These are phyloP conservation scores for Zelopaecilomyces penicillatus DNA, from an alignment of 2,329 filamentous ascomycete genomes.

Conservation along the genomic window DNA sequence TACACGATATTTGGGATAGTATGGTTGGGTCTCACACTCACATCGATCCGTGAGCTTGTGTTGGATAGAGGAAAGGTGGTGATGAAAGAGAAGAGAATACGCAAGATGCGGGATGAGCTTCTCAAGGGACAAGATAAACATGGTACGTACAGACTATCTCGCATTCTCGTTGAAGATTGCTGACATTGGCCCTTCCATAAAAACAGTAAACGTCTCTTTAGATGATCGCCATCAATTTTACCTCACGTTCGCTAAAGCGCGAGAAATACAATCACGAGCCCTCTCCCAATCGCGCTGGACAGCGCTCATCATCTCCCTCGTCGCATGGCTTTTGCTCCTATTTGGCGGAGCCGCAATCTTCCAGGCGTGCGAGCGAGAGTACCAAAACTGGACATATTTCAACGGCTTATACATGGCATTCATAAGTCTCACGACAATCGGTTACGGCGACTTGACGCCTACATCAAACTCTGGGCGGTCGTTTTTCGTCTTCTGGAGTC, in stretches of 20 bases:
- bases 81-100: too few species aligned
- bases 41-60: slow-evolving; percentile 62
- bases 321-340: slow-evolving; percentile 69
- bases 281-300: slow-evolving; percentile 63
- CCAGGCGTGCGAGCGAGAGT: slow-evolving; percentile 38
- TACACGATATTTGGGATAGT: slow-evolving; percentile 79
- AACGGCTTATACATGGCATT: slow-evolving; percentile 80
- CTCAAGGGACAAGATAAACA: too few species aligned
- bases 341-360: slow-evolving; percentile 73
- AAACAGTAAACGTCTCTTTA: too few species aligned
- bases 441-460: slow-evolving; percentile 74
- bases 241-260: slow-evolving; percentile 53
- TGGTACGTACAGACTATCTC: too few species aligned
- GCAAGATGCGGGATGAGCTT: too few species aligned
- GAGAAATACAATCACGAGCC: slow-evolving; percentile 59
- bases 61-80: slow-evolving; percentile 44
- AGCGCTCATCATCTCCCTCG: slow-evolving; percentile 58
- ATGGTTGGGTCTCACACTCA: slow-evolving; percentile 75
- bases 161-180: too few species aligned
- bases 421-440: slow-evolving; percentile 73
- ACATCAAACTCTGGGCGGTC: slow-evolving; percentile 69
- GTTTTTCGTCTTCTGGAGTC: slow-evolving; percentile 90
- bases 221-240: too few species aligned
- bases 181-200: too few species aligned
- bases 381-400: slow-evolving; percentile 65